Evolutionary conservation across 1,284 basidiomycete species (phyloP).

Genomic region (Inonotus hispidus): DNA sequence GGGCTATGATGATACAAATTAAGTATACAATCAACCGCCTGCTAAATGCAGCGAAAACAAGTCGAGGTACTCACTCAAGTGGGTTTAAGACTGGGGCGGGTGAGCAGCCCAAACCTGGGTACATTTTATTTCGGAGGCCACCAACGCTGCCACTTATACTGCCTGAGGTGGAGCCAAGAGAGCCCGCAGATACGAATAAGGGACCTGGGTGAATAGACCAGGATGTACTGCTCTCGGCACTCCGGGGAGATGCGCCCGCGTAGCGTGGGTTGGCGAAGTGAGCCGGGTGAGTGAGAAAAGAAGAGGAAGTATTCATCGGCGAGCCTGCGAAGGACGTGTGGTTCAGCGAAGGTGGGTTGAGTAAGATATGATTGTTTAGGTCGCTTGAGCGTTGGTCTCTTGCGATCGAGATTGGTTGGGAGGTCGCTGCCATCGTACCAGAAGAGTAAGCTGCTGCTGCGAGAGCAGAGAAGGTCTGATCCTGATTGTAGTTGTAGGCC

Average conservation of each 20-base stretch:
- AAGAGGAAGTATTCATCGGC: neutral
- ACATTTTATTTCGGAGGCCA: neutral
- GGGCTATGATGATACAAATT: conserved; percentile 30
- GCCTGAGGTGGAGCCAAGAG: neutral
- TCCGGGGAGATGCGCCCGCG: neutral
- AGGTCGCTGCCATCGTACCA: neutral
- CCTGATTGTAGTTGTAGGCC: too few species aligned
- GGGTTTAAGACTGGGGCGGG: conserved; percentile 6
- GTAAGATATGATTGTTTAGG: neutral
- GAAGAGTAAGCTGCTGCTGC: neutral
- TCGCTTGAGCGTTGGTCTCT: neutral
- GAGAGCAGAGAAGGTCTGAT: too few species aligned
- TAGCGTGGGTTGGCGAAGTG: conserved; percentile 2
- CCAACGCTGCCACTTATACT: neutral
- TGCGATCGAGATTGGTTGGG: conserved; percentile 15
- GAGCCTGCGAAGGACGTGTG: neutral
- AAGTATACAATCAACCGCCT: neutral
- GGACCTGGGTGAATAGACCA: conserved; percentile 18
- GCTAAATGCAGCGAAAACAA: neutral
- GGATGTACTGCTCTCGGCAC: conserved; percentile 6
- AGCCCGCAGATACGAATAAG: conserved; percentile 15
- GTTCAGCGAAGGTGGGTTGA: neutral
- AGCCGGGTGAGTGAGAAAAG: neutral
- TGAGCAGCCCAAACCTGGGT: conserved; percentile 3
- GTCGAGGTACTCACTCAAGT: conserved; percentile 12